Base-by-base conservation (phyloP, 2,329 filamentous ascomycete species). In the Dryadomyces sulphureus region DNA sequence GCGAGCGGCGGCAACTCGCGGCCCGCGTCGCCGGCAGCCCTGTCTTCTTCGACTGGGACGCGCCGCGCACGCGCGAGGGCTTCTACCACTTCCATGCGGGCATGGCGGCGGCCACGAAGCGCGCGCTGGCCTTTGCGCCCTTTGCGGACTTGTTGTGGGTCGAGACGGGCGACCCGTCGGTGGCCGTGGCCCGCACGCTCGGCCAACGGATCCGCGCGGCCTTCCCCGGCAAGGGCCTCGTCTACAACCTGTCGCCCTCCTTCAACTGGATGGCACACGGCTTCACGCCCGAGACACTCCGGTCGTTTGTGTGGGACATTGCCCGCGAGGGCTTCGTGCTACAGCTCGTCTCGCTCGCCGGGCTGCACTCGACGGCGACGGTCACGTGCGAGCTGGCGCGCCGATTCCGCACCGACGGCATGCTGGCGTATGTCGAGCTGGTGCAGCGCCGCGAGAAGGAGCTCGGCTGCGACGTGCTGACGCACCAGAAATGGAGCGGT, bases 201-300 rank as follows among this genome's bases (percentile, higher is more conserved):
- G 85, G 84, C 12, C 73, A 75, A 11, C 76, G 87, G 40, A 92
- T 98, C 50, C 78, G 84, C 46, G 64, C 68, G 0, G 68, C 65
- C 4, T 70, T 77, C 56, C 86, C 88, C 0, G 79, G 77, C 50
- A 96, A 96, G 73, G 84, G 85, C 32, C 75, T 98, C 21, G 90
- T 96, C 0, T 98, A 98, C 68, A 98, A 98, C 66, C 75, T 98
- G 2, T 89, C 82, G 5, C 92, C 92, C 1, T 94, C 86, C 8
- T 98, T 98, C 74, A 96, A 98, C 71, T 98, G 92, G 92, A 92
- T 93, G 78, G 79, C 79, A 11, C 89, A 96, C 60, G 92, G 90
- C 25, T 98, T 96, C 65, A 81, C 76, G 3, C 79, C 88, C 52
- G 79, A 78, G 50, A 81, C 82, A 6, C 73, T 98, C 46, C 87